Conservation (phyloP, 2,329 filamentous ascomycete genomes). For the Pestalotiopsis sp. region DNA sequence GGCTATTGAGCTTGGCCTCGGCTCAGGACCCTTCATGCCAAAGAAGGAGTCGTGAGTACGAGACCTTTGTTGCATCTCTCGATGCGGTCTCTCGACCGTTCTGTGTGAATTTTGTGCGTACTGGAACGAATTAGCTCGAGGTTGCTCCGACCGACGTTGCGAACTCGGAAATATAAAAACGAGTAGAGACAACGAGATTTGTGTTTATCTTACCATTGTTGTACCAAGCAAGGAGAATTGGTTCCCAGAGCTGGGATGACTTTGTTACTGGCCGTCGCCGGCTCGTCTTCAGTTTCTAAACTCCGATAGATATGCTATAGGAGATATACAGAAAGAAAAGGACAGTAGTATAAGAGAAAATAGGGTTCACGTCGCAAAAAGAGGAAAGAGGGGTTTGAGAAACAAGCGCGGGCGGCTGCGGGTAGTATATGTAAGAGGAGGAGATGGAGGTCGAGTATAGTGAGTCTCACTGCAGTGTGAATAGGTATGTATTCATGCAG, state of each 20-base stretch:
- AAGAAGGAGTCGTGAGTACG: conserved; percentile 62
- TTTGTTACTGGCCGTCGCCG: conserved; percentile 33
- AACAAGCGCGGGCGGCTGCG: conserved; percentile 26
- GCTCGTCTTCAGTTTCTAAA: conserved; percentile 27
- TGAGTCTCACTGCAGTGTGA: conserved; percentile 19
- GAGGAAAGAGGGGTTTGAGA: conserved; percentile 25
- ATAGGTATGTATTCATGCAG: conserved; percentile 18
- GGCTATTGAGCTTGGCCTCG: conserved; percentile 68
- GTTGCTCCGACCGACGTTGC: neutral
- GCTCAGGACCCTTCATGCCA: conserved; percentile 53
- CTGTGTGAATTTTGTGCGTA: conserved; percentile 26
- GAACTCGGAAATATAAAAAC: neutral
- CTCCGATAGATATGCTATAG: conserved; percentile 24
- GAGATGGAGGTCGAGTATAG: conserved; percentile 17
- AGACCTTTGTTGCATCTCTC: conserved; percentile 55
- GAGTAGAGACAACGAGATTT: no score
- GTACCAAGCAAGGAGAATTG: conserved; percentile 16
- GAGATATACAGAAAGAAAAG: conserved; percentile 30
- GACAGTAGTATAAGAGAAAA: conserved; percentile 26
- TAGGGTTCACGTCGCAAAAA: conserved; percentile 32
- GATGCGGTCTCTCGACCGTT: conserved; percentile 35
- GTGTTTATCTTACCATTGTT: conserved; percentile 6
- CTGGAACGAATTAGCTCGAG: conserved; percentile 17
- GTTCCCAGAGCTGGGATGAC: conserved; percentile 11
- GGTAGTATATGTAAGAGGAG: conserved; percentile 32